A percentile compares a stretch with the other conserved stretches of the same genome.
These are phyloP conservation scores for Teunomyces stri DNA, from an alignment of 805 yeast genomes.

Conservation along the genomic window DNA sequence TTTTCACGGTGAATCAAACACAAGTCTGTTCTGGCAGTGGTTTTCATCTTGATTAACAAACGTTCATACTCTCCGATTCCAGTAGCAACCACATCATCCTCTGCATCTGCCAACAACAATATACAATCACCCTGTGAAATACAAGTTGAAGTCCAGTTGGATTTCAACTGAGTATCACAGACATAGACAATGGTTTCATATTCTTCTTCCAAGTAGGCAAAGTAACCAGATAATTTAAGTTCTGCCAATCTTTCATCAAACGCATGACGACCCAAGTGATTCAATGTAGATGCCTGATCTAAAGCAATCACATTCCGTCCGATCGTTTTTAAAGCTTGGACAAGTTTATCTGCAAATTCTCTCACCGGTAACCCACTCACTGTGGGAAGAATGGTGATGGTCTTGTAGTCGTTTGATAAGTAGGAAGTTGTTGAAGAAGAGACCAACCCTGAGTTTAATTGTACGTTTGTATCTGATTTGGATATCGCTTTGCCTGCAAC, in stretches of 20 bases:
- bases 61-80: slow-evolving; percentile 84
- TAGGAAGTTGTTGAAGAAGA: slow-evolving; percentile 31
- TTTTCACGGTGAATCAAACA: slow-evolving; percentile 81
- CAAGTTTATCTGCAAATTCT: slow-evolving; percentile 75
- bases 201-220: slow-evolving; percentile 86
- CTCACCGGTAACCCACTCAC: slow-evolving; percentile 79
- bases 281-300: slow-evolving; percentile 78
- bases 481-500: slow-evolving; percentile 60
- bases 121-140: slow-evolving; percentile 94
- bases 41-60: slow-evolving; percentile 66
- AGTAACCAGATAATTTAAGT: slow-evolving; percentile 81
- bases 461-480: slow-evolving; percentile 9
- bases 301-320: slow-evolving; percentile 73
- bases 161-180: slow-evolving; percentile 78
- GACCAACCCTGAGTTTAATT: slow-evolving; percentile 14
- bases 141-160: slow-evolving; percentile 90
- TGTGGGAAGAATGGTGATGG: slow-evolving; percentile 81
- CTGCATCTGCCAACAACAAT: slow-evolving; percentile 83
- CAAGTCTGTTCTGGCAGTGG: slow-evolving; percentile 85
- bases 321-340: slow-evolving; percentile 66
- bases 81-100: slow-evolving; percentile 52
- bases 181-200: slow-evolving; percentile 87
- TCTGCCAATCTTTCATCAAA: slow-evolving; percentile 80
- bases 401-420: slow-evolving; percentile 58
- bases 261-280: slow-evolving; percentile 86